Base-by-base conservation (phyloP, 495 filamentous ascomycete species). In the Hypoxylon fragiforme region DNA sequence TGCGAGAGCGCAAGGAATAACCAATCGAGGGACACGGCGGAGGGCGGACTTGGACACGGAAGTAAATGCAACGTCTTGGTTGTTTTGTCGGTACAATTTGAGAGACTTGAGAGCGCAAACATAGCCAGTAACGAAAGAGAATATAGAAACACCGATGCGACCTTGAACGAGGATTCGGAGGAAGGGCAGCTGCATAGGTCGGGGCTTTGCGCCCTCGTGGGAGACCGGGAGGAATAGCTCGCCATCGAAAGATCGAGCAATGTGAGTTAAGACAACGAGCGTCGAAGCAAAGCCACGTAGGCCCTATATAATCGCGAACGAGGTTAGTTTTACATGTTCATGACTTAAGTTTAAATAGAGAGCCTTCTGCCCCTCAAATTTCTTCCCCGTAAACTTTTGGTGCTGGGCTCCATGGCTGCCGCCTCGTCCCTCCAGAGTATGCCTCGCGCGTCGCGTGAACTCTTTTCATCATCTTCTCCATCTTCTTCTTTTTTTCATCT, bases 91-190 rank as follows among this genome's bases (percentile, higher is more conserved):
- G 26, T 73, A 72, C 42, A 82, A 77, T 41, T 84, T 83, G 32
- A 88, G 66, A 1, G 85, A 83, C 64, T 86, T 86, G 32, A 88
- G 65, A 5, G 84, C 81, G 63, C 83, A 85, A 18, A 88, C 84
- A 56, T 85, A 88, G 41, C 84, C 85, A 13, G 85, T 85, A 32
- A 88, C 74, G 51, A 88, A 79, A 41, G 80, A 75, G 72, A 88
- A 88, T 44, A 85, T 82, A 22, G 83, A 78, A 14, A 88, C 83
- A 41, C 85, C 83, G 21, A 85, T 74, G 44, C 81, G 79, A 36
- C 82, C 85, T 65, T 87, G 84, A 66, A 80, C 77, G 35, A 82
- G 75, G 37, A 86, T 78, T 28, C 85, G 82, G 8, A 87, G 57
- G 39, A 84, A 71, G 7, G 84, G 83, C 50, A 74, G 72, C 63